Conservation (phyloP, 139 green algal genomes). For the Picochlorum sp. region DNA sequence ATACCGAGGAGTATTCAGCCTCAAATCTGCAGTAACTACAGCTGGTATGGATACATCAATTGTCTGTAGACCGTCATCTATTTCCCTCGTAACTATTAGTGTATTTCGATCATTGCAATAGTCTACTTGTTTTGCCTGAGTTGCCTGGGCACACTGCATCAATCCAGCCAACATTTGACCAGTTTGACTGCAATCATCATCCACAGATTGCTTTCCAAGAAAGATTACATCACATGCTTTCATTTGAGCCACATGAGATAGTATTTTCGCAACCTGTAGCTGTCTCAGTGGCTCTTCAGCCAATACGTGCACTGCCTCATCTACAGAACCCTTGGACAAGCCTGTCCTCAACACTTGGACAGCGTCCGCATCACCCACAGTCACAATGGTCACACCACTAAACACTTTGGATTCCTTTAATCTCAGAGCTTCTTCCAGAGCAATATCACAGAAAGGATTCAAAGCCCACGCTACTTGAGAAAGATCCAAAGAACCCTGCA, state of each 20-base stretch:
- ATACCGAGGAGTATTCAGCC: constrained; percentile 89
- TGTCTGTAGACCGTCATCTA: constrained; percentile 79
- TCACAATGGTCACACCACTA: constrained; percentile 77
- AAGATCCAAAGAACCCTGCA: constrained; percentile 35
- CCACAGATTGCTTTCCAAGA: constrained; percentile 92
- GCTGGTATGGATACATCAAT: constrained; percentile 67
- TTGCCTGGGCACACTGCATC: constrained; percentile 84
- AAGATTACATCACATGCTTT: constrained; percentile 60
- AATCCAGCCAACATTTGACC: constrained; percentile 88
- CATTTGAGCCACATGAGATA: constrained; percentile 51
- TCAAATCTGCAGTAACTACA: constrained; percentile 84
- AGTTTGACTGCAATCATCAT: constrained; percentile 85
- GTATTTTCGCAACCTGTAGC: constrained; percentile 66
- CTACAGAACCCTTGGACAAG: constrained; percentile 77
- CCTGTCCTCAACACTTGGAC: constrained; percentile 79
- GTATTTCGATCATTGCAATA: constrained; percentile 31
- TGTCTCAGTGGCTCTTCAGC: constrained; percentile 46
- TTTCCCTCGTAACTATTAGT: constrained; percentile 33
- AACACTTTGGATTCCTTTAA: constrained; percentile 66
- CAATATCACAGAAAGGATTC: constrained; percentile 97
- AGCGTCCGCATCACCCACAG: constrained; percentile 57
- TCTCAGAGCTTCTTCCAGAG: constrained; percentile 82
- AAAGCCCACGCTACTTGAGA: constrained; percentile 81
- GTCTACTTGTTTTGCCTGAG: constrained; percentile 79
- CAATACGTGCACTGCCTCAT: constrained; percentile 71